Evolutionary conservation across 805 yeast species (phyloP), one percentile per base, ranked within the genome.

Genomic region (Monosporozyma yasuniensis): DNA sequence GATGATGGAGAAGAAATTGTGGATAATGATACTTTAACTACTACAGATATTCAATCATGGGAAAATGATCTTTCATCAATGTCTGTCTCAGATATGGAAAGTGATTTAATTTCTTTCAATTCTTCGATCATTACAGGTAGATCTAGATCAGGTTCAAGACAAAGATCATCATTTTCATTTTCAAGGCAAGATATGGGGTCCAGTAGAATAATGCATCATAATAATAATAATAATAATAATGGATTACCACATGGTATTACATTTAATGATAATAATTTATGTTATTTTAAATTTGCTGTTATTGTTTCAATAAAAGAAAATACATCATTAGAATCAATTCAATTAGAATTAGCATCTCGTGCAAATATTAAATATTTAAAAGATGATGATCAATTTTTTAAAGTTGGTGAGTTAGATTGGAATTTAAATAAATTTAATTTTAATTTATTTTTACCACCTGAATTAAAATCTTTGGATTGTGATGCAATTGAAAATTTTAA

Each of bases 281-380:
- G 74, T 2, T 39, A 41, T 25, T 49, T 19, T 28, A 52, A 49
- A 21, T 25, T 52, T 3, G 54, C 54, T 11, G 8, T 52, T 3
- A 28, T 52, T 21, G 32, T 52, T 9, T 42, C 54, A 2, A 9
- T 52, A 18, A 19, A 28, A 16, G 38, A 49, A 23, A 46, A 47
- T 12, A 44, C 42, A 5, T 11, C 38, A 14, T 16, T 48, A 5
- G 32, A 46, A 16, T 6, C 48, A 4, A 32, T 52, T 14, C 47
- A 47, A 32, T 6, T 52, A n/a, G 47, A 85, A 57, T 55, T 81
- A 75, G 7, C 82, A 78, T 53, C 85, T 66, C 6, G 83, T 63
- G 34, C 75, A 73, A 54, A 74, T 74, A 63, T 85, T 90, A 12
- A 54, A 70, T 30, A 44, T 21, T 14, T 44, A 14, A 32, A 12